These are phyloP conservation scores for Aspergillus affinis DNA, from an alignment of 495 filamentous ascomycete species.

Conservation along the genomic window DNA sequence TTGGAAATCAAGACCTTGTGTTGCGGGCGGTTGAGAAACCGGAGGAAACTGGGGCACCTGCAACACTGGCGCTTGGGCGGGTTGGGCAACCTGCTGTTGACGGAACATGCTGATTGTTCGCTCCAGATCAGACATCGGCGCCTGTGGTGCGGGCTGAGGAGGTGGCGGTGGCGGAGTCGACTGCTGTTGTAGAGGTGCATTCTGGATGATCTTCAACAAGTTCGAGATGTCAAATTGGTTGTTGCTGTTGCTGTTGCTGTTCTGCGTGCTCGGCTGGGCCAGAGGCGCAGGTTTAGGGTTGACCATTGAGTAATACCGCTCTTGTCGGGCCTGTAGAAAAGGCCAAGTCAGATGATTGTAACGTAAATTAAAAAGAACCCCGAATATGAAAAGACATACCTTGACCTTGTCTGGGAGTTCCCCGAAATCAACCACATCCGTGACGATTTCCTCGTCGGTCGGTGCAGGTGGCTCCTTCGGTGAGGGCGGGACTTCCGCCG, in stretches of 20 bases:
- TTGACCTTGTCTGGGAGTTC: slow-evolving; percentile 45
- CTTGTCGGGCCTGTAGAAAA: slow-evolving; percentile 40
- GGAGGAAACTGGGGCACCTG: slow-evolving; percentile 27
- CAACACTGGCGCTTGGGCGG: slow-evolving; percentile 7
- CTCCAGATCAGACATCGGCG: slow-evolving; percentile 39
- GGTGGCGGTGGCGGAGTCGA: slow-evolving; percentile 27
- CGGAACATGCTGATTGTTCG: slow-evolving; percentile 45
- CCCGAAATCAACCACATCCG: slow-evolving; percentile 47
- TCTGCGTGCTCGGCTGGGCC: slow-evolving; percentile 25
- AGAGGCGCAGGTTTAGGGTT: slow-evolving; percentile 37
- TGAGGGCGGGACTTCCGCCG: slow-evolving; percentile 71
- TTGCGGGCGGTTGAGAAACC: slow-evolving; percentile 21
- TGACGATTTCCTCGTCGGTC: slow-evolving; percentile 34
- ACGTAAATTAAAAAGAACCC: background rate
- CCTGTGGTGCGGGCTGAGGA: slow-evolving; percentile 22
- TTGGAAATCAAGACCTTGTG: slow-evolving; percentile 33
- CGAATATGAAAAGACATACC: slow-evolving; percentile 29
- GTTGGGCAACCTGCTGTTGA: slow-evolving; percentile 33
- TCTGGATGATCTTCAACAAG: slow-evolving; percentile 49
- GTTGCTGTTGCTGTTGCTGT: background rate
- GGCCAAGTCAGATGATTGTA: slow-evolving; percentile 8
- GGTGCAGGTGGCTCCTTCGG: slow-evolving; percentile 68
- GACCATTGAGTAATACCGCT: slow-evolving; percentile 41
- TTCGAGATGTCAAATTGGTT: slow-evolving; percentile 46
- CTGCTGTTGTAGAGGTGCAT: slow-evolving; percentile 31